Percentiles rank a stretch among this genome's conserved stretches.
phyloP scores from a whole-genome alignment of 2,329 filamentous ascomycete genomes.

The Aurifilum marmelostoma region DNA sequence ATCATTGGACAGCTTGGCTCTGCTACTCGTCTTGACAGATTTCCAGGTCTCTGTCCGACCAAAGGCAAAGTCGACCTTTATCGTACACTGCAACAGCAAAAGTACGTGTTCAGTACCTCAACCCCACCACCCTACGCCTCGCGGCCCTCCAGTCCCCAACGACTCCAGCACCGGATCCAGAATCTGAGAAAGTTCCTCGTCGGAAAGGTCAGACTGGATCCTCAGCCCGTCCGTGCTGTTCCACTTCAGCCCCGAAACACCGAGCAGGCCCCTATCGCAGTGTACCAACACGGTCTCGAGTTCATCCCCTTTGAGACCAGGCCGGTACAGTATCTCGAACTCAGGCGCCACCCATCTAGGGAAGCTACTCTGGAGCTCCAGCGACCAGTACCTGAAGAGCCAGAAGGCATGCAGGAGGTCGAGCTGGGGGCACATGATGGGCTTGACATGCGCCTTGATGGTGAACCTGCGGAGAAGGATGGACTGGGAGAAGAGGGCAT shows the following conservation, averaged over 20 bases:
- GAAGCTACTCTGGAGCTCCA: not conserved
- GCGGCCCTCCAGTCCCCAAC: not conserved
- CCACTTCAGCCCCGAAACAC: not conserved
- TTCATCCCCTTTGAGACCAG: not conserved
- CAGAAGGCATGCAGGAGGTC: slow-evolving; percentile 4
- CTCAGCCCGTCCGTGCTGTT: not conserved
- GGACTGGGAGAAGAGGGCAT: not conserved
- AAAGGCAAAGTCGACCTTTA: not conserved
- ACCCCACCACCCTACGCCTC: not conserved
- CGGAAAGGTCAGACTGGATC: not conserved
- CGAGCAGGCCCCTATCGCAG: slow-evolving; percentile 3
- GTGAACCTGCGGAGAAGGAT: not conserved
- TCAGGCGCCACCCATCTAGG: not conserved
- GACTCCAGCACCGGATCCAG: not conserved
- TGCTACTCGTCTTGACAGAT: too few species aligned
- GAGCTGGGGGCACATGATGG: not conserved
- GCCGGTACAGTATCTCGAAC: not conserved
- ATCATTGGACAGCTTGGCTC: too few species aligned
- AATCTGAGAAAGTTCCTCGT: not conserved
- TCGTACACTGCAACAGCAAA: not conserved
- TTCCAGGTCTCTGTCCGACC: not conserved
- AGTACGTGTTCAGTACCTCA: not conserved
- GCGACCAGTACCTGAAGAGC: slow-evolving; percentile 8
- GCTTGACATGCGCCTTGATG: not conserved
- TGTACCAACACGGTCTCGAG: not conserved